These are phyloP conservation scores for Sicyos edulis DNA, from an alignment of 306 rosid species.

Conservation along the genomic window DNA sequence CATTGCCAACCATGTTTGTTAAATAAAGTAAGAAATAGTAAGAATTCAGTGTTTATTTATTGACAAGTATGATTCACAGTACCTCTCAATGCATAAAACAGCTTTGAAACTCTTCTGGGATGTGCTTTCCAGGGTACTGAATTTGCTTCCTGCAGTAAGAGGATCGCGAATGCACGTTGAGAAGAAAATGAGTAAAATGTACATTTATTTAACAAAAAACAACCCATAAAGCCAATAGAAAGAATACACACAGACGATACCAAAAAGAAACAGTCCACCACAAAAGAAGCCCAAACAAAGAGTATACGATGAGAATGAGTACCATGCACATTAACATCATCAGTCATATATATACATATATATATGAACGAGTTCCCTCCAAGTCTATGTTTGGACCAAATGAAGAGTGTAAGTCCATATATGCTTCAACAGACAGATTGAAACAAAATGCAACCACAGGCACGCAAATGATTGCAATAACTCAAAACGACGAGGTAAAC, in stretches of 20 bases:
- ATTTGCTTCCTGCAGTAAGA: conserved; percentile 56
- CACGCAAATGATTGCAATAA: neutral
- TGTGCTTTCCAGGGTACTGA: conserved; percentile 70
- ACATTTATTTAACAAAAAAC: neutral
- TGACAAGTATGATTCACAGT: conserved; percentile 19
- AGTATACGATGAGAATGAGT: neutral
- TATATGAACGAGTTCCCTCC: neutral
- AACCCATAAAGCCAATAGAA: neutral
- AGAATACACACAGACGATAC: neutral
- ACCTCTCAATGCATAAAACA: conserved; percentile 92
- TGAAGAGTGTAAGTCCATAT: neutral
- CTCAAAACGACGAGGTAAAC: neutral
- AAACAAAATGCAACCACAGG: neutral
- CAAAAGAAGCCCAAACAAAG: conserved; percentile 4
- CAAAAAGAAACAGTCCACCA: neutral
- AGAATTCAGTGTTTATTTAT: neutral
- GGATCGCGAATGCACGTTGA: conserved; percentile 4
- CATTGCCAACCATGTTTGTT: neutral
- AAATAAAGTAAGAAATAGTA: no score
- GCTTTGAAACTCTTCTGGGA: conserved; percentile 59
- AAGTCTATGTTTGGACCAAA: neutral
- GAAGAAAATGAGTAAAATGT: neutral
- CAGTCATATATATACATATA: neutral
- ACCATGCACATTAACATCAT: neutral
- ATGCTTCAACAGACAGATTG: neutral